Base-by-base conservation (phyloP, 2,329 filamentous ascomycete genomes). In the Alternaria hordeiaustralica region DNA sequence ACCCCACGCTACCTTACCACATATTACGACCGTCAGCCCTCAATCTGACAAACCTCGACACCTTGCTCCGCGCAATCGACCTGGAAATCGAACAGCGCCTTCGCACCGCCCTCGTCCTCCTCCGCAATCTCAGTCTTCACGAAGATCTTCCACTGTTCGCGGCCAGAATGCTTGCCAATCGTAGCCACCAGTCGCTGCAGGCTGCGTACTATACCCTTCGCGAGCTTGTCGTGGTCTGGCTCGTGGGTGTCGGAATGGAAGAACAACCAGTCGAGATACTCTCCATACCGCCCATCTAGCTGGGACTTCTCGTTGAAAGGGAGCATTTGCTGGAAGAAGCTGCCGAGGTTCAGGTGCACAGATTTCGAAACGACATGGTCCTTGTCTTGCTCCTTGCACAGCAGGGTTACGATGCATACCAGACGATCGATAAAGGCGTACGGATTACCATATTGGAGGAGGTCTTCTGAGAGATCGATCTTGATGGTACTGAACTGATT, bases 291-390 rank as follows among this genome's bases (percentile, higher is more conserved):
- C 10, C 1, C 3, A 8, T 28, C 25, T 23, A 41, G 26, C 57
- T 59, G 47, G 1, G 57, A 54, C 2, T 59, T 20, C 25, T 53
- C 23, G 46, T 47, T 71, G 64, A 69, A 67, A 3, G 68, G 66
- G 11, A 71, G n/a, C 13, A 46, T 53, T 18, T 54, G 36, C 6
- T 65, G 60, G 55, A 67, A 67, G 7, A 71, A 25, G 30, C 36
- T 54, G 11, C 60, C 59, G 3, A 71, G 57, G 11, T 66, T 20
- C 2, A 71, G 28, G 11, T 49, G 56, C 4, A 67, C 64, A 1
- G 26, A 54, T 21, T 45, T 61, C 11, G 60, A 25, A 45, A 28
- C 7, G 9, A 23, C 20, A 26, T 36, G 15, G 44, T 45, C 20
- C 50, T 36, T 28, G 53, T 51, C n/a, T 10, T 58, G 51, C 28